Conservation (phyloP, 208 protist species). For the Zelonia costaricensis region DNA sequence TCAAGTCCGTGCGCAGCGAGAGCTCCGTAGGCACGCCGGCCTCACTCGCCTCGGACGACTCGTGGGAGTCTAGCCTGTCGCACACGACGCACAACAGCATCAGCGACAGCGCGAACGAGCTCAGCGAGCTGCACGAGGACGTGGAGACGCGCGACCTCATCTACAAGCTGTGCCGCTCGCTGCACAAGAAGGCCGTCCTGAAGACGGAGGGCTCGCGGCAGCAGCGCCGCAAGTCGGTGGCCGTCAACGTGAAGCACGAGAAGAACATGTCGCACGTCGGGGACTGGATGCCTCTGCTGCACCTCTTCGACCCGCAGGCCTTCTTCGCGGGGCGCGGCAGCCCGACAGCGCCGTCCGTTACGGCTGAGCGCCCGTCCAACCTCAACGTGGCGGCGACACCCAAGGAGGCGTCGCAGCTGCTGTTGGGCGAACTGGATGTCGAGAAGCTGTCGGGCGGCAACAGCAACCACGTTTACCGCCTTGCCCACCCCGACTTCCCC, state of each 20-base stretch:
- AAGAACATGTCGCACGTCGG: conserved; percentile 73
- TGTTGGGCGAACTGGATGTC: conserved; percentile 67
- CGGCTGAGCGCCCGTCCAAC: conserved; percentile 24
- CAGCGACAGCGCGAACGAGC: conserved; percentile 16
- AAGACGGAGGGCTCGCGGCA: conserved; percentile 37
- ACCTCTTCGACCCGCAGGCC: conserved; percentile 74
- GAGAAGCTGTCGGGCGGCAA: conserved; percentile 81
- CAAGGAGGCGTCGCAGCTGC: conserved; percentile 49
- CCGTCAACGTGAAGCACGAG: conserved; percentile 41
- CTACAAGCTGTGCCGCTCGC: conserved; percentile 70
- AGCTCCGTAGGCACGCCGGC: conserved; percentile 4
- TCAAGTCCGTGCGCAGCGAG: conserved; percentile 24
- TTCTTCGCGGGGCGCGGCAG: conserved; percentile 49
- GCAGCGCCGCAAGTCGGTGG: conserved; percentile 24
- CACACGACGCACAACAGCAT: conserved; percentile 31
- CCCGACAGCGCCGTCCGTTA: conserved; percentile 18
- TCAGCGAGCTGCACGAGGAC: conserved; percentile 22
- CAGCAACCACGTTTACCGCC: conserved; percentile 87
- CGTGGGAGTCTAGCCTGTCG: conserved; percentile 53
- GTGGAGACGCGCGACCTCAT: conserved; percentile 61
- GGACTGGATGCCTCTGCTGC: conserved; percentile 82
- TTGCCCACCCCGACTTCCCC: conserved; percentile 57
- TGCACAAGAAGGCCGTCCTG: conserved; percentile 64
- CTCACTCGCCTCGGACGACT: conserved; percentile 62
- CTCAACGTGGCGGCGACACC: conserved; percentile 33